Conservation (phyloP, 148 eudicot genomes). For the Heliosperma pusillum region DNA sequence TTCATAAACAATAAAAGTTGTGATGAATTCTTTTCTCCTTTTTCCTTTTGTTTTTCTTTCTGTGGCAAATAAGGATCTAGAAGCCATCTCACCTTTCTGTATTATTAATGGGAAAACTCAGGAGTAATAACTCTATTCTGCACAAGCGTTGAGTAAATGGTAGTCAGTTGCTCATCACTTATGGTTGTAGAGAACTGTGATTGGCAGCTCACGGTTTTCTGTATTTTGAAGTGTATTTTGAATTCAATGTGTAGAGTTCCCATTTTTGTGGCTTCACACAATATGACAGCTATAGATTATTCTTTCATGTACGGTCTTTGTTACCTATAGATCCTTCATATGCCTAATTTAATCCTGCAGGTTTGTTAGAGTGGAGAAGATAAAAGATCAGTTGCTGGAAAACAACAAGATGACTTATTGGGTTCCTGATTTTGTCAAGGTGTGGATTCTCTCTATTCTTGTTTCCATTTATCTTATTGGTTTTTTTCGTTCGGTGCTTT, state of each 20-base stretch:
- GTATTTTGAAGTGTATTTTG: neutral
- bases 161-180: neutral
- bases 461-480: neutral
- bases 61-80: neutral
- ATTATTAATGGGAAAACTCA: neutral
- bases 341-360: constrained; percentile 23
- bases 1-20: neutral
- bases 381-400: constrained; percentile 82
- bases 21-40: neutral
- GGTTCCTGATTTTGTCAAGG: constrained; percentile 99
- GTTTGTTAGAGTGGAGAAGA: constrained; percentile 92
- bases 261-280: neutral
- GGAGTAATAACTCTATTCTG: neutral
- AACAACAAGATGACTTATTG: constrained; percentile 86
- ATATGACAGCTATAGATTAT: neutral
- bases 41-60: neutral
- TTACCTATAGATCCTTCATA: neutral
- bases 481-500: neutral
- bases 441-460: constrained; percentile 12
- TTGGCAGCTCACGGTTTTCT: neutral
- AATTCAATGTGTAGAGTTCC: neutral
- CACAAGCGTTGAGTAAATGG: neutral
- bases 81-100: neutral
- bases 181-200: neutral
- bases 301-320: neutral